phyloP scores from a whole-genome alignment of 2,329 filamentous ascomycete genomes.

The Trichoderma endophyticum region DNA sequence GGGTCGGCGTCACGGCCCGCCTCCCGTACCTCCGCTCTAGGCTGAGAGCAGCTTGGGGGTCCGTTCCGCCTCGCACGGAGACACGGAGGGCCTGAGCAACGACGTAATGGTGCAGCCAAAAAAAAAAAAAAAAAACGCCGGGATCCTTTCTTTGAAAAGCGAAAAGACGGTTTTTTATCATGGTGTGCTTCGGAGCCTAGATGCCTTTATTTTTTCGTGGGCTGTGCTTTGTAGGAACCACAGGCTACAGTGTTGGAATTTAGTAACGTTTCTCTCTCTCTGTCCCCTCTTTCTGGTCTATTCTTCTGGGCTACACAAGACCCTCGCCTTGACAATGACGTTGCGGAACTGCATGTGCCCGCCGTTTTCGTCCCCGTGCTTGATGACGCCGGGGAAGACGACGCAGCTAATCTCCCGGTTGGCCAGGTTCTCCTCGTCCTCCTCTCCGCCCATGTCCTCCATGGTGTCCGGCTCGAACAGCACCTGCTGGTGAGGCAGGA shows the following conservation, averaged over 20 bases:
- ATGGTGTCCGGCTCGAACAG: constrained; percentile 58
- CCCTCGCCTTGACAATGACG: constrained; percentile 63
- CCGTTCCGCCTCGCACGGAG: neutral
- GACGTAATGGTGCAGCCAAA: neutral
- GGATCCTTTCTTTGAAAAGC: neutral
- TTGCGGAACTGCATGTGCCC: constrained; percentile 59
- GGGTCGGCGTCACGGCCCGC: constrained; percentile 8
- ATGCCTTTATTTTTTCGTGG: neutral
- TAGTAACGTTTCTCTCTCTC: neutral
- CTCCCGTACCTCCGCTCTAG: constrained; percentile 1
- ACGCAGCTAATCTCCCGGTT: constrained; percentile 58
- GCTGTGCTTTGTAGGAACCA: neutral
- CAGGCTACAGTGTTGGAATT: neutral
- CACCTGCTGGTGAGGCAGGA: constrained; percentile 50
- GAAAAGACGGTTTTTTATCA: neutral
- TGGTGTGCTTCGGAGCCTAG: neutral
- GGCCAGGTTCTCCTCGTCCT: constrained; percentile 54
- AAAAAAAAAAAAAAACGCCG: neutral
- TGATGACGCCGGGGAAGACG: constrained; percentile 62
- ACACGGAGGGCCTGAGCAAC: neutral
- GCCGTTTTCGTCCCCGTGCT: constrained; percentile 63
- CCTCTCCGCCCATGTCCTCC: constrained; percentile 64
- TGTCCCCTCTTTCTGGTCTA: neutral
- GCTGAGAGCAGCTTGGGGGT: neutral
- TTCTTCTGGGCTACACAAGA: constrained; percentile 53